A percentile compares a stretch with the other conserved stretches of the same genome.
Evolutionary conservation across 2,329 filamentous ascomycete genomes (phyloP).

Genomic region (Purpureocillium takamizusanense): DNA sequence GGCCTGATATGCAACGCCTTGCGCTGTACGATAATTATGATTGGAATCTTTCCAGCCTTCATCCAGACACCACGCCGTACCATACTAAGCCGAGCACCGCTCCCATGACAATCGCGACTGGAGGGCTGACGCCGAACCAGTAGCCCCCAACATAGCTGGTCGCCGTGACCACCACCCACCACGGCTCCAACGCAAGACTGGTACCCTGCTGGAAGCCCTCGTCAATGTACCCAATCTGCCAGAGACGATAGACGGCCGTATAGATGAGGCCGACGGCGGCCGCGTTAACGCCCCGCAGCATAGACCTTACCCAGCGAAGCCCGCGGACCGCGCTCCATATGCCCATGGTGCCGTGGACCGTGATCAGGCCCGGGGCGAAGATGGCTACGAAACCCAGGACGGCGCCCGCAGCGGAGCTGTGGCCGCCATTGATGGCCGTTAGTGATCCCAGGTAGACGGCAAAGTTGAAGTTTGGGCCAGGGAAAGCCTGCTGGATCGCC

Average conservation of each 20-base stretch:
- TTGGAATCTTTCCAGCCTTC: too few species aligned
- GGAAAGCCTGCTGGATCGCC: conserved; percentile 62
- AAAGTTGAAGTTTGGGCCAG: conserved; percentile 40
- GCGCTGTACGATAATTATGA: too few species aligned
- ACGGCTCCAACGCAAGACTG: conserved; percentile 48
- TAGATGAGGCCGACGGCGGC: conserved; percentile 53
- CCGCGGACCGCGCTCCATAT: too few species aligned
- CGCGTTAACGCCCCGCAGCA: conserved; percentile 48
- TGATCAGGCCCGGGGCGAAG: conserved; percentile 39
- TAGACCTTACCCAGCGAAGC: conserved; percentile 31
- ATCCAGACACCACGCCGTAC: conserved; percentile 15
- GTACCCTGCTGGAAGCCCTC: conserved; percentile 36
- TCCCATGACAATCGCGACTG: conserved; percentile 22
- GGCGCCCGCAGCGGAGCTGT: conserved; percentile 28
- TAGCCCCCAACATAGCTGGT: conserved; percentile 21
- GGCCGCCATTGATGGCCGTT: conserved; percentile 28
- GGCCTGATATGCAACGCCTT: too few species aligned
- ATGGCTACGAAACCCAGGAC: conserved; percentile 43
- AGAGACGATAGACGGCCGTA: conserved; percentile 54
- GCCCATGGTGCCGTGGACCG: conserved; percentile 40
- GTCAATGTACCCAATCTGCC: conserved; percentile 52
- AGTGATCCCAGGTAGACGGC: conserved; percentile 48
- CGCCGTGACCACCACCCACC: conserved; percentile 55
- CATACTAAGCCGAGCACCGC: conserved; percentile 22
- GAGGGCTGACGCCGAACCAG: conserved; percentile 8